phyloP scores from a whole-genome alignment of 129 eudicot genomes.

The Flaveria sonorensis region DNA sequence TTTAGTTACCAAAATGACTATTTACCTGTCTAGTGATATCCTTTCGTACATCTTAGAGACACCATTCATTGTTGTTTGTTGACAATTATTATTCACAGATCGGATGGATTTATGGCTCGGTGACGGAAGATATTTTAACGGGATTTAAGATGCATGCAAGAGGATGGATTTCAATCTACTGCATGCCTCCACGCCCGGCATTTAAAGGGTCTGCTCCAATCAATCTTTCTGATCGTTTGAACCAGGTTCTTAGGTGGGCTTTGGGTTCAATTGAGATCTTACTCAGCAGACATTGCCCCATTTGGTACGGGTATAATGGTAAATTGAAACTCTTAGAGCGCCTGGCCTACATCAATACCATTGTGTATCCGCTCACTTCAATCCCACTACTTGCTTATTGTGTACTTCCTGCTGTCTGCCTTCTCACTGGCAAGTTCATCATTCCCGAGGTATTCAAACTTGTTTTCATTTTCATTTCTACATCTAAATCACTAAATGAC shows the following conservation, averaged over 20 bases:
- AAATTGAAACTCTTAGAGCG: slow-evolving; percentile 57
- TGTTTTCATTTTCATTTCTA: not conserved
- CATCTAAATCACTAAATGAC: not conserved
- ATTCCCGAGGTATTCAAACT: slow-evolving; percentile 53
- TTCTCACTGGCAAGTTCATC: slow-evolving; percentile 64
- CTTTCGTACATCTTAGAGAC: not conserved
- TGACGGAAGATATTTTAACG: slow-evolving; percentile 75
- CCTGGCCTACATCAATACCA: slow-evolving; percentile 62
- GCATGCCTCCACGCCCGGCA: slow-evolving; percentile 74
- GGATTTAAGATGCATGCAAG: slow-evolving; percentile 76
- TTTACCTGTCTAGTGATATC: slow-evolving; percentile 3
- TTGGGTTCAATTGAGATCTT: slow-evolving; percentile 71
- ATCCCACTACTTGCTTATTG: slow-evolving; percentile 68
- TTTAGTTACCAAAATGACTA: slow-evolving; percentile 16
- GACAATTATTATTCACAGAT: slow-evolving; percentile 36
- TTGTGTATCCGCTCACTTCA: slow-evolving; percentile 69
- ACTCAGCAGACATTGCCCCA: slow-evolving; percentile 72
- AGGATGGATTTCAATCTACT: slow-evolving; percentile 74
- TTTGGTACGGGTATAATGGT: slow-evolving; percentile 74
- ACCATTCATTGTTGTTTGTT: not conserved
- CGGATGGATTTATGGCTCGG: slow-evolving; percentile 79
- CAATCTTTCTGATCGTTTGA: slow-evolving; percentile 78
- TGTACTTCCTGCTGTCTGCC: slow-evolving; percentile 69
- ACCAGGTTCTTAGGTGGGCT: slow-evolving; percentile 83
- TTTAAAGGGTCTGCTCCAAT: slow-evolving; percentile 82